Base-by-base conservation (phyloP, 2,329 filamentous ascomycete genomes). In the Neoscytalidium dimidiatum region DNA sequence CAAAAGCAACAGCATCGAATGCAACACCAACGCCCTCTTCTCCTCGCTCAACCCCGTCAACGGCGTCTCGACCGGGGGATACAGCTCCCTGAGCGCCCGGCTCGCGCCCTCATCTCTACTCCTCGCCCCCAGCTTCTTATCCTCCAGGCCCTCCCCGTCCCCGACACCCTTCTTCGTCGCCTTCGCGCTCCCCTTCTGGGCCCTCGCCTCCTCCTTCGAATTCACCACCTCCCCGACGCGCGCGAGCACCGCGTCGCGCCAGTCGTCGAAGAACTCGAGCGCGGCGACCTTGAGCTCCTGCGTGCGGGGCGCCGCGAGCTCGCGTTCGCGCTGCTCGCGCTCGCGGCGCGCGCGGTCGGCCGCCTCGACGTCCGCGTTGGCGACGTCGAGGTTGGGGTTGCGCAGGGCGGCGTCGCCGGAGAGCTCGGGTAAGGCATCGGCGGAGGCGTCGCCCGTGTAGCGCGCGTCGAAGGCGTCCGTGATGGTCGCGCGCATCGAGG, bases 221-320 rank as follows among this genome's bases (percentile, higher is more conserved):
- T 80, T 81, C 52, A 85, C 75, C 38, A 92, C 85, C 69, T 95
- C 90, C 19, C 88, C 86, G 26, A 96, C 81, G 14, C 93, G 86
- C 64, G 86, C 84, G 44, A 92, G 80, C 9, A 97, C 86, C 13
- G 83, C 82, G 5, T 87, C 83, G 71, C 92, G 86, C 94, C 94
- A 98, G 68, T 92, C 90, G 65, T 90, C 88, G 73, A 94, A 96
- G 73, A 90, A 88, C 6, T 83, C 79, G 4, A 96, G 74, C 1
- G 88, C 85, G 62, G 90, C 88, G 67, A 85, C 87, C 79, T 88
- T 93, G 70, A 93, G 78, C 70, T 92, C 89, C 65, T 84, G 79
- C 67, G 90, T 83, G 62, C 82, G 81, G 3, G 79, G 78, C 3
- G 78, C 78, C 19, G 79, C 80, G 9, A 87, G 73, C 66, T 86